Conservation (phyloP, 805 yeast genomes). For the Myxozyma kluyveri region DNA sequence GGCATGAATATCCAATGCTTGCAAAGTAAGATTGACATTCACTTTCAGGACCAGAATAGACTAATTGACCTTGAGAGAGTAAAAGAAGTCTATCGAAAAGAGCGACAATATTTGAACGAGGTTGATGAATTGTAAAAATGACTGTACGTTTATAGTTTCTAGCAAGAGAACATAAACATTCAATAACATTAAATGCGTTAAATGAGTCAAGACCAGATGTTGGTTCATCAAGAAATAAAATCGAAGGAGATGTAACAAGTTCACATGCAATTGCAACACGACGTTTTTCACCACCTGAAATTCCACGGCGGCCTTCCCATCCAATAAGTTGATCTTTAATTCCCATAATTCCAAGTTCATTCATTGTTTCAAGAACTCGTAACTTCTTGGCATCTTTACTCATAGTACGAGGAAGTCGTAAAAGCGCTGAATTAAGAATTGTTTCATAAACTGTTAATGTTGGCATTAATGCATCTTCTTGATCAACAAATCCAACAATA, state of each 20-base stretch:
- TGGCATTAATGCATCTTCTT: conserved; percentile 85
- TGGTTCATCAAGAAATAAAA: conserved; percentile 84
- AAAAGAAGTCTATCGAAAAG: conserved; percentile 78
- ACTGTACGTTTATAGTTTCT: conserved; percentile 80
- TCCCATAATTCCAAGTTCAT: conserved; percentile 76
- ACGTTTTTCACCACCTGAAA: conserved; percentile 89
- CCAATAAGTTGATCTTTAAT: conserved; percentile 87
- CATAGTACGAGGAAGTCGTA: conserved; percentile 82
- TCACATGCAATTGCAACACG: conserved; percentile 94
- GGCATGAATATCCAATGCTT: conserved; percentile 75
- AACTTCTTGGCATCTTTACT: conserved; percentile 66
- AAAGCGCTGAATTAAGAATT: conserved; percentile 83
- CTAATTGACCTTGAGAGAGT: conserved; percentile 78
- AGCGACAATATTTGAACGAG: conserved; percentile 91
- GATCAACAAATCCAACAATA: conserved; percentile 91
- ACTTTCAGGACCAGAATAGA: conserved; percentile 82
- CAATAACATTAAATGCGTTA: conserved; percentile 89
- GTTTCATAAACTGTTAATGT: conserved; percentile 96
- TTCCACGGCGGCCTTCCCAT: conserved; percentile 83
- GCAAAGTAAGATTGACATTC: conserved; percentile 74
- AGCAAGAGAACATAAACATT: conserved; percentile 75
- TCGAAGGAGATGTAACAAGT: conserved; percentile 81
- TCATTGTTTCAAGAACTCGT: conserved; percentile 79
- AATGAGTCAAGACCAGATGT: conserved; percentile 94
- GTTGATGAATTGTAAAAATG: conserved; percentile 93